phyloP scores from a whole-genome alignment of 352 stramenopile species.

The Pythium plurisporium region DNA sequence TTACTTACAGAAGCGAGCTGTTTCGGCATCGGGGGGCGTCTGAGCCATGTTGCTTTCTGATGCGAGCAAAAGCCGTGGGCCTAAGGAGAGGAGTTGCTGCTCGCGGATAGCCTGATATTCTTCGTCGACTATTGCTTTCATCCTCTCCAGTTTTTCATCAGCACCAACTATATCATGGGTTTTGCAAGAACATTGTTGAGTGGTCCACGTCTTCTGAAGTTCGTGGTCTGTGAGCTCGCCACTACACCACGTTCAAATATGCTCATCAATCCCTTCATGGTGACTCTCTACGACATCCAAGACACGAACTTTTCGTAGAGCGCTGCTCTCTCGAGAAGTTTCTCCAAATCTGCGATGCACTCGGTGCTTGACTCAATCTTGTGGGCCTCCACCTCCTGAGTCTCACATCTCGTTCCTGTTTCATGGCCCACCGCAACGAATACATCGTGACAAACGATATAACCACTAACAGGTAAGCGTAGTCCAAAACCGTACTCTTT shows the following conservation, averaged over 20 bases:
- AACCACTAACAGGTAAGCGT: too few relatives aligned
- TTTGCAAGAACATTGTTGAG: background rate
- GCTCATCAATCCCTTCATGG: too few relatives aligned
- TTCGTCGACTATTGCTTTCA: slow-evolving; percentile 3
- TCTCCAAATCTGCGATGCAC: slow-evolving; percentile 5
- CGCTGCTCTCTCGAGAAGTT: slow-evolving; percentile 6
- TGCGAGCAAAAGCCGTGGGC: background rate
- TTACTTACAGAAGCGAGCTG: slow-evolving; percentile 12
- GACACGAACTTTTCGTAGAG: slow-evolving; percentile 23
- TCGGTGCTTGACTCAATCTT: background rate
- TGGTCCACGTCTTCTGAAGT: slow-evolving; percentile 18
- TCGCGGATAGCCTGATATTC: slow-evolving; percentile 5
- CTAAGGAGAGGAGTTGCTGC: slow-evolving; percentile 3
- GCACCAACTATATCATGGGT: slow-evolving; percentile 8
- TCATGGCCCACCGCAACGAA: too few relatives aligned
- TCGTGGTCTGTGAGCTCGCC: slow-evolving; percentile 11
- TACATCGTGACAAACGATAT: too few relatives aligned
- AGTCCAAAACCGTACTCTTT: background rate
- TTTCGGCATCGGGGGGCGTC: background rate
- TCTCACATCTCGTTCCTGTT: too few relatives aligned
- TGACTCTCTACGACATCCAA: too few relatives aligned
- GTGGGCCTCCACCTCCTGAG: background rate
- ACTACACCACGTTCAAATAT: slow-evolving; percentile 1
- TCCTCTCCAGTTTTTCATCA: slow-evolving; percentile 2
- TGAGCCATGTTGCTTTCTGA: background rate